Conservation (phyloP, 768 basidiomycete species). For the Phanerodontia chrysosporium region DNA sequence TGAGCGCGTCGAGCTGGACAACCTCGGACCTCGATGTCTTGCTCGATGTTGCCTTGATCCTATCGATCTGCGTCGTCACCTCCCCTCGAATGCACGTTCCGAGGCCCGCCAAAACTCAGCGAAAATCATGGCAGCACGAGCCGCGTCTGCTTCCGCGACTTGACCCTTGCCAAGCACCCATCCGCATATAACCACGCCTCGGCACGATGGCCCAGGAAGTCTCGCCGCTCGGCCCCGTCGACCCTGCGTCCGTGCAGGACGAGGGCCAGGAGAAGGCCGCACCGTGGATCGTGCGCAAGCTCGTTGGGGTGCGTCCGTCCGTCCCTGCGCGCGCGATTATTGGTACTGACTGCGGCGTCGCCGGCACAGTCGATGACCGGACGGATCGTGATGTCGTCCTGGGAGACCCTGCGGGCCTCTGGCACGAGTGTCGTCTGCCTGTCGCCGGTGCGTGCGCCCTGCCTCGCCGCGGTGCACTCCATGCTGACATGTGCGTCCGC, state of each 20-base stretch:
- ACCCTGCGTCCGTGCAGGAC: slow-evolving; percentile 39
- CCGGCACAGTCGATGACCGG: slow-evolving; percentile 51
- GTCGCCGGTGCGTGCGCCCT: slow-evolving; percentile 44
- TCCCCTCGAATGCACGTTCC: not conserved
- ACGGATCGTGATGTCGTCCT: slow-evolving; percentile 59
- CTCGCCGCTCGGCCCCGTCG: slow-evolving; percentile 45
- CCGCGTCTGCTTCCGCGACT: not conserved
- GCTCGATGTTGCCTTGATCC: too few relatives aligned
- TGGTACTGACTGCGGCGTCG: not conserved
- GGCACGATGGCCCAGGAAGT: slow-evolving; percentile 12
- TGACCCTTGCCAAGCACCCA: not conserved
- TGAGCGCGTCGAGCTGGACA: too few relatives aligned
- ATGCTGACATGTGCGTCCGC: not conserved
- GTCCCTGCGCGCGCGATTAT: too few relatives aligned
- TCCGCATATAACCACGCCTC: not conserved
- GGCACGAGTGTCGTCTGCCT: slow-evolving; percentile 57
- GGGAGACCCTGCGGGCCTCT: slow-evolving; percentile 56
- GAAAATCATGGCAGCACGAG: not conserved
- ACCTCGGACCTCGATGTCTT: too few relatives aligned
- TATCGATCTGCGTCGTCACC: slow-evolving; percentile 1
- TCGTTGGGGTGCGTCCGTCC: slow-evolving; percentile 53
- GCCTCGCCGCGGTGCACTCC: not conserved
- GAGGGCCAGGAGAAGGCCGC: slow-evolving; percentile 51
- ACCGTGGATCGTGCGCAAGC: slow-evolving; percentile 61
- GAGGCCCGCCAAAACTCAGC: not conserved